Percentiles rank a stretch among this genome's conserved stretches.
These are phyloP conservation scores for Chalciporus sphaerocephalus DNA, from an alignment of 768 basidiomycete species.

Conservation along the genomic window DNA sequence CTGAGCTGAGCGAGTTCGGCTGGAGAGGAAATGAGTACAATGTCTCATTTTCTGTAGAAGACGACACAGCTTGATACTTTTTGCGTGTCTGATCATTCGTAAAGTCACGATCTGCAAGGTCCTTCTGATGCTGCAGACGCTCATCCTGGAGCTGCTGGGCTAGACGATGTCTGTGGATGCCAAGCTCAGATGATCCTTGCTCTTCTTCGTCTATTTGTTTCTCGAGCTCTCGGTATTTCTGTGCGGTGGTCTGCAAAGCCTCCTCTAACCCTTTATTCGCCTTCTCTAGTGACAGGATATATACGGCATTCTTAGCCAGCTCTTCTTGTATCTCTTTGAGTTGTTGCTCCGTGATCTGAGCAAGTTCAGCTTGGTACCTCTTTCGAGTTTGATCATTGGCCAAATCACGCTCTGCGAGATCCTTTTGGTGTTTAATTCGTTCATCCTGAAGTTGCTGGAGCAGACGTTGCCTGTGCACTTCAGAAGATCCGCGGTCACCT, in stretches of 20 bases:
- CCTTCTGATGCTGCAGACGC: neutral
- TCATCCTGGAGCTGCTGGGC: conserved; percentile 45
- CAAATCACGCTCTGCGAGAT: neutral
- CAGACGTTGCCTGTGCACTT: neutral
- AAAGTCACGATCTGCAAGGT: neutral
- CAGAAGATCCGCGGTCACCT: neutral
- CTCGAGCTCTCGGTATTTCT: conserved; percentile 55
- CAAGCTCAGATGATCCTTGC: conserved; percentile 63
- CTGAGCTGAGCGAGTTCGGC: conserved; percentile 38
- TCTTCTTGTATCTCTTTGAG: neutral
- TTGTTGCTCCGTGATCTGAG: neutral
- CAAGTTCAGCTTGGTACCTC: neutral
- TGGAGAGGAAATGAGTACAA: conserved; percentile 30
- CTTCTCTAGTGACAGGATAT: conserved; percentile 58
- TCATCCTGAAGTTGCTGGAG: neutral
- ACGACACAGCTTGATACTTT: too few species aligned
- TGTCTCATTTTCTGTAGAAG: too few species aligned
- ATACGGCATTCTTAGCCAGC: conserved; percentile 39
- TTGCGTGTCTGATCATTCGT: neutral
- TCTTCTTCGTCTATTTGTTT: conserved; percentile 62
- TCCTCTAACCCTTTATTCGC: conserved; percentile 48
- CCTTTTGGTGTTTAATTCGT: neutral
- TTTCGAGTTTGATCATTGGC: neutral
- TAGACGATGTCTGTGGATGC: conserved; percentile 60
- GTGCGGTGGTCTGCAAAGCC: conserved; percentile 46